Base-by-base conservation (phyloP, 345 rosid species). In the Laguncularia racemosa region DNA sequence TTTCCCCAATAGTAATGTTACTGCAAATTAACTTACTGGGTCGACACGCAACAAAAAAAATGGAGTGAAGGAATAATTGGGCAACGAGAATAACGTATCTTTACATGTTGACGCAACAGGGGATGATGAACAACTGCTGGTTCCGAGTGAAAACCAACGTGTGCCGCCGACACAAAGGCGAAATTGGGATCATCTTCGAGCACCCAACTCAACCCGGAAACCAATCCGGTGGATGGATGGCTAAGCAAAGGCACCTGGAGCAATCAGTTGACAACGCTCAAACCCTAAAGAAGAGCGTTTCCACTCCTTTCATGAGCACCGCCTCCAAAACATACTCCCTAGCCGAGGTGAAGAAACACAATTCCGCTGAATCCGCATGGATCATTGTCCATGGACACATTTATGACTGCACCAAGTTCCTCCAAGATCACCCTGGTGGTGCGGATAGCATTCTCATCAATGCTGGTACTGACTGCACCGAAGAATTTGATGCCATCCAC, bases 71-170 rank as follows among this genome's bases (percentile, higher is more conserved):
- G n/a, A n/a, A n/a, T n/a, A n/a, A n/a, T n/a, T n/a, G n/a, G n/a
- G n/a, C n/a, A n/a, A n/a, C n/a, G n/a, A n/a, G n/a, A 21, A 38
- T 55, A 46, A 33, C 46, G n/a, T 16, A 26, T 26, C 28, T 2
- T 26, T 2, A 26, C 28, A 26, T 26, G 2, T 26, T 26, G 28
- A 33, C 7, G 40, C 10, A 7, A 20, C 78, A 93, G 99, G 99
- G 99, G 49, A 93, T 89, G 99, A 89, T 93, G 99, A 93, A 89
- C 79, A 93, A 93, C 16, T 87, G 97, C 50, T 89, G 96, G 97
- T 93, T 89, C 73, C 89, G 90, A n/a, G 70, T 87, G 0, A 89
- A 58, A 57, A 78, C 97, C 52, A 87, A 80, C 56, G 76, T 87
- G 59, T 86, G 97, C 76, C 85, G 78, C 72, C 79, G 77, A 11